Conservation (phyloP, 106 monocot species). For the Hemerocallis citrina region DNA sequence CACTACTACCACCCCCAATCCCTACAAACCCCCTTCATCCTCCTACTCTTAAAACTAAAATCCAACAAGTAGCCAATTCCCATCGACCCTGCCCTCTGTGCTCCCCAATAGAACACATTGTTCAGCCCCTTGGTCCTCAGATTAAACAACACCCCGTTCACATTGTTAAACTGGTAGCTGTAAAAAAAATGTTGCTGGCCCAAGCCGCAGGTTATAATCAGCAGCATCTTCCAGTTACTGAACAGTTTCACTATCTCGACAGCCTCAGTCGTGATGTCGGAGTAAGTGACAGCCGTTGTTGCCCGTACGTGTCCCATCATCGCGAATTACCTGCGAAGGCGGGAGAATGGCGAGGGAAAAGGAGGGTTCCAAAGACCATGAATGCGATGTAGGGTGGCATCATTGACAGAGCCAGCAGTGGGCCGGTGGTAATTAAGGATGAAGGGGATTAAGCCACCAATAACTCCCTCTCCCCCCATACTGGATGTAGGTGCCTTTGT, state of each 20-base stretch:
- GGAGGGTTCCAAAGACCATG: slow-evolving; percentile 57
- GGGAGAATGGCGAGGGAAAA: slow-evolving; percentile 62
- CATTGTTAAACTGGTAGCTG: slow-evolving; percentile 93
- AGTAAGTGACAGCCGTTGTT: slow-evolving; percentile 30
- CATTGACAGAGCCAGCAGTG: slow-evolving; percentile 57
- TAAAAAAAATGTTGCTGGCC: slow-evolving; percentile 98
- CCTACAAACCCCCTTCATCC: slow-evolving; percentile 57
- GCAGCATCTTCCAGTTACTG: slow-evolving; percentile 67
- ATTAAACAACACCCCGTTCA: slow-evolving; percentile 63
- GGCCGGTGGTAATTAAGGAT: slow-evolving; percentile 56
- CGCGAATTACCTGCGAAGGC: slow-evolving; percentile 37
- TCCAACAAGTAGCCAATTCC: slow-evolving; percentile 61
- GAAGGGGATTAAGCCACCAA: slow-evolving; percentile 87
- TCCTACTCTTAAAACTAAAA: slow-evolving; percentile 39
- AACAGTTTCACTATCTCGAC: slow-evolving; percentile 51
- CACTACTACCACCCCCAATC: slow-evolving; percentile 36
- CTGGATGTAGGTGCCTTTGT: slow-evolving; percentile 78
- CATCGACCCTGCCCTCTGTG: slow-evolving; percentile 72
- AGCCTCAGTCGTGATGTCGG: slow-evolving; percentile 32
- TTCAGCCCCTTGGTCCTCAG: slow-evolving; percentile 76
- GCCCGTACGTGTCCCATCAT: slow-evolving; percentile 44
- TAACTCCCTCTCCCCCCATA: slow-evolving; percentile 80
- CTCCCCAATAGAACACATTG: slow-evolving; percentile 92
- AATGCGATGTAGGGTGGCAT: slow-evolving; percentile 82
- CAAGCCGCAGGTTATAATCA: slow-evolving; percentile 67